Evolutionary conservation across 176 grass and related monocot genomes (phyloP).

Genomic region (Tillandsia leiboldiana): DNA sequence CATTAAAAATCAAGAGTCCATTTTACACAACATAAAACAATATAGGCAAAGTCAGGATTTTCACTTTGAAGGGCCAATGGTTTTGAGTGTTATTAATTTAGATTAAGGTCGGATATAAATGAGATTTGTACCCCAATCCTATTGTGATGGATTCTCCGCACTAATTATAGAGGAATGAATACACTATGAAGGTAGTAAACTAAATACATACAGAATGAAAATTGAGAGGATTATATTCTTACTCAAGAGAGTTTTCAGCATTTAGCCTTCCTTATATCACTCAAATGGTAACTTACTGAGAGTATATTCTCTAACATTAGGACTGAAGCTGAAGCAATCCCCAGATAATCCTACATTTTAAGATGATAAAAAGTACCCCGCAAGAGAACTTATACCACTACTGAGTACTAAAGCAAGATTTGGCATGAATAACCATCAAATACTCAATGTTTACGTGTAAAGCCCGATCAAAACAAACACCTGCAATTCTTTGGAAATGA

Average conservation of each 20-base stretch:
- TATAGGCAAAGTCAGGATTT: neutral
- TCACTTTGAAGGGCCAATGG: neutral
- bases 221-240: no score
- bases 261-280: neutral
- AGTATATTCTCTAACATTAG: neutral
- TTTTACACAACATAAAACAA: neutral
- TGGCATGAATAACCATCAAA: neutral
- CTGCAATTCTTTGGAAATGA: conserved; percentile 77
- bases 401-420: neutral
- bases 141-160: no score
- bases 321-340: neutral
- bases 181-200: no score
- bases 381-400: neutral
- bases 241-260: no score
- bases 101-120: no score
- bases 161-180: no score
- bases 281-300: neutral
- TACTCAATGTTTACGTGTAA: neutral
- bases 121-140: no score
- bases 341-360: neutral
- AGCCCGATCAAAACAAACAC: conserved; percentile 18
- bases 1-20: neutral
- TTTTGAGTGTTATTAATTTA: neutral
- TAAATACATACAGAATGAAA: no score
- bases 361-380: neutral